Conservation (phyloP, 805 yeast species). For the baker's yeast (Saccharomyces cerevisiae) region DNA sequence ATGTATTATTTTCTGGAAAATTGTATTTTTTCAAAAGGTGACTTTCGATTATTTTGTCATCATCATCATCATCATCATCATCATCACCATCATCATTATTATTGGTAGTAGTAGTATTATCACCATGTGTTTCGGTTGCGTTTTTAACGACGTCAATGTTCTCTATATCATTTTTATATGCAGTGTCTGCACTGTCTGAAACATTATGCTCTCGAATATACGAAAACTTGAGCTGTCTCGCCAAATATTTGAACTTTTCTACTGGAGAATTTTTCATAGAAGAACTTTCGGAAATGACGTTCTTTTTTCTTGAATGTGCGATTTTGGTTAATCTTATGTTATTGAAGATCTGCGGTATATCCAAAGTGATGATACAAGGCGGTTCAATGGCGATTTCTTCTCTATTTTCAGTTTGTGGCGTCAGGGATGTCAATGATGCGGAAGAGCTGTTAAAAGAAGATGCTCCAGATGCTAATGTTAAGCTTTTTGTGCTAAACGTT, state of each 20-base stretch:
- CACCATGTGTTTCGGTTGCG: constrained; percentile 6
- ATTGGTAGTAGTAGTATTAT: background rate
- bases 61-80: constrained; percentile 14
- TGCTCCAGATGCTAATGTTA: constrained; percentile 1
- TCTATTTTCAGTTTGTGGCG: background rate
- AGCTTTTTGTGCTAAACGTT: constrained; percentile 15
- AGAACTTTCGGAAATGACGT: constrained; percentile 5
- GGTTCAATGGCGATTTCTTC: constrained; percentile 6
- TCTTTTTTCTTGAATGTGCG: constrained; percentile 5
- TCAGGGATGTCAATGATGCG: constrained; percentile 8
- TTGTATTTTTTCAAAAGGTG: constrained; percentile 25
- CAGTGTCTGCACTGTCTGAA: constrained; percentile 7
- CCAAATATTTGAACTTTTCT: constrained; percentile 27
- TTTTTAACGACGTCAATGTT: constrained; percentile 14
- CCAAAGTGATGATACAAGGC: constrained; percentile 23
- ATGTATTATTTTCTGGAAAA: constrained; percentile 25
- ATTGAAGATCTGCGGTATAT: constrained; percentile 25
- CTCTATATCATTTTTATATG: background rate
- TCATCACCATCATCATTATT: background rate
- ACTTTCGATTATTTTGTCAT: constrained; percentile 4
- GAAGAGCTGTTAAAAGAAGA: constrained; percentile 9
- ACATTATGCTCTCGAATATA: constrained; percentile 15
- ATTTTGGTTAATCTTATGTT: constrained; percentile 21
- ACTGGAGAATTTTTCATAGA: constrained; percentile 26
- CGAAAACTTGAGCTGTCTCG: constrained; percentile 28